phyloP scores from a whole-genome alignment of 1,139 yeast genomes.

The Hyphopichia fennica region DNA sequence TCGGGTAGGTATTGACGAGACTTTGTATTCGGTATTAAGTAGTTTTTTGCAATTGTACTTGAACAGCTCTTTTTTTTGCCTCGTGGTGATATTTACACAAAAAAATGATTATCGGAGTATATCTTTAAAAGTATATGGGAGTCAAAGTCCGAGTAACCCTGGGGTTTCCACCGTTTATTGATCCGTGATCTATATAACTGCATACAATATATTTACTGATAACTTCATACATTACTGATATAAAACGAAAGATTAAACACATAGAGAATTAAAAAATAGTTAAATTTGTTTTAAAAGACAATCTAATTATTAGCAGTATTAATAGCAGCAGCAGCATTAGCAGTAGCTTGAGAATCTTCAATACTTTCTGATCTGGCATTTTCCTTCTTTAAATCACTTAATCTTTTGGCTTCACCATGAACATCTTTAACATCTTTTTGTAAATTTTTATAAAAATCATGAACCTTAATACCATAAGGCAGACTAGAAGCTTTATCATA shows the following conservation, averaged over 20 bases:
- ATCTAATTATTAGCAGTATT: constrained; percentile 9
- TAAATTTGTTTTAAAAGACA: neutral
- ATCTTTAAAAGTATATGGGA: too few species aligned
- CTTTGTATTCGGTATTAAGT: too few species aligned
- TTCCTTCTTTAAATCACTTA: constrained; percentile 57
- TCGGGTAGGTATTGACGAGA: too few species aligned
- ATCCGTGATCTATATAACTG: too few species aligned
- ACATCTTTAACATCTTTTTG: constrained; percentile 61
- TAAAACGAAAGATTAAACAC: neutral
- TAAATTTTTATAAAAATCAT: constrained; percentile 49
- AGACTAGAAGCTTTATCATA: constrained; percentile 35
- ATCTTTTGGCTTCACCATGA: constrained; percentile 70
- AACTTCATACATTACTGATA: too few species aligned
- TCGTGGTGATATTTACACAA: too few species aligned
- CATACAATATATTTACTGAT: too few species aligned
- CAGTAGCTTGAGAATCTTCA: constrained; percentile 8
- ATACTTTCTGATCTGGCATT: constrained; percentile 8
- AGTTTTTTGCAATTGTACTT: too few species aligned
- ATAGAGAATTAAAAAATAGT: neutral
- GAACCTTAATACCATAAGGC: constrained; percentile 40
- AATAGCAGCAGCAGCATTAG: constrained; percentile 12
- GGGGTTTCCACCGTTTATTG: too few species aligned
- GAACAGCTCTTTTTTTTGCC: too few species aligned
- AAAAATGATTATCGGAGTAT: too few species aligned
- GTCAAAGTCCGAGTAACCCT: too few species aligned